These are phyloP conservation scores for Madurella fahalii DNA, from an alignment of 2,329 filamentous ascomycete species.

Conservation along the genomic window DNA sequence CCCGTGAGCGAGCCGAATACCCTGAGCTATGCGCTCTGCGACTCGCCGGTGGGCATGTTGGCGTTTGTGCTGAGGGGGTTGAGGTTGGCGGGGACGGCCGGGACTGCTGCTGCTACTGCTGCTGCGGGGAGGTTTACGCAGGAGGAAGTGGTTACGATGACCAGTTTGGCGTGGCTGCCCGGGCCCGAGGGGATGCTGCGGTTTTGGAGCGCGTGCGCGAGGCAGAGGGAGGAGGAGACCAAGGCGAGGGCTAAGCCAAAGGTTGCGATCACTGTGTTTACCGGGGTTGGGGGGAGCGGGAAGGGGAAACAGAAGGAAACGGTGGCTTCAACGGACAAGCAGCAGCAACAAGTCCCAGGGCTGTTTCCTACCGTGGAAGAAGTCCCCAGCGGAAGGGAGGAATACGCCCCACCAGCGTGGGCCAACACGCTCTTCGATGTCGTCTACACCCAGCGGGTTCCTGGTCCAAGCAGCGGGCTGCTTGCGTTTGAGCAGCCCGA, in stretches of 20 bases:
- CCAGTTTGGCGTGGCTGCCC: constrained; percentile 62
- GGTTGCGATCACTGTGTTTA: constrained; percentile 46
- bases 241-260: constrained; percentile 32
- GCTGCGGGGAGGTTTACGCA: constrained; percentile 35
- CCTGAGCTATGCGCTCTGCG: constrained; percentile 56
- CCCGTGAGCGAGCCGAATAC: constrained; percentile 47
- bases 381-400: constrained; percentile 21
- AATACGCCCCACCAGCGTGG: constrained; percentile 48
- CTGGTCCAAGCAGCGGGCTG: constrained; percentile 42
- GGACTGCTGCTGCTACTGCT: background rate
- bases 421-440: constrained; percentile 42
- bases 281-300: background rate
- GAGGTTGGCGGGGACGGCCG: constrained; percentile 29
- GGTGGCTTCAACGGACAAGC: too few species aligned
- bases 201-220: constrained; percentile 48
- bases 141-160: constrained; percentile 56
- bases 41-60: constrained; percentile 56
- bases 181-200: constrained; percentile 59
- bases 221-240: constrained; percentile 29
- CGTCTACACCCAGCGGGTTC: constrained; percentile 37
- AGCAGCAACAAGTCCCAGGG: background rate
- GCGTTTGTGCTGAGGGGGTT: constrained; percentile 50
- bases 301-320: constrained; percentile 13
- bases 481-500: constrained; percentile 48
- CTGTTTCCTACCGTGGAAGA: constrained; percentile 1